Conservation (phyloP, 805 yeast species). For the Kregervanrija delftensis region DNA sequence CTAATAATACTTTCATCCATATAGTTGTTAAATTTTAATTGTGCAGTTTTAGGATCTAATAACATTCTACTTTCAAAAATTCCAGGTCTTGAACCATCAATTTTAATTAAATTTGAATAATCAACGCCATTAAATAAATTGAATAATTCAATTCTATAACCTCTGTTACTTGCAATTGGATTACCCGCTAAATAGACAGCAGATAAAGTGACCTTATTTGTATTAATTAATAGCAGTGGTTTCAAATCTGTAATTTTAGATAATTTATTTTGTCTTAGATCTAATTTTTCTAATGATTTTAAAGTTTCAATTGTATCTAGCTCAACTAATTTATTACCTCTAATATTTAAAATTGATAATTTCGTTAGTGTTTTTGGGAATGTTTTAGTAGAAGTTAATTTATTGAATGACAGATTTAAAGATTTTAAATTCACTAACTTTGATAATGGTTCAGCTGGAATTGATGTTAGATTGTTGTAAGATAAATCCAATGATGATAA, state of each 20-base stretch:
- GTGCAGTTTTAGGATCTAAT: constrained; percentile 43
- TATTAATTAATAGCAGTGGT: constrained; percentile 29
- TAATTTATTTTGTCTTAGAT: constrained; percentile 43
- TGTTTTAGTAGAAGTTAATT: constrained; percentile 26
- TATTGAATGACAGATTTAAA: constrained; percentile 46
- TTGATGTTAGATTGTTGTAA: constrained; percentile 38
- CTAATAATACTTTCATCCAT: constrained; percentile 29
- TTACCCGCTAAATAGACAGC: constrained; percentile 33
- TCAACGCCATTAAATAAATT: constrained; percentile 49
- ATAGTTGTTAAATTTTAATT: constrained; percentile 35
- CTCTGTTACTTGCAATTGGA: constrained; percentile 29
- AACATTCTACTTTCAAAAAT: constrained; percentile 52
- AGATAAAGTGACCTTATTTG: constrained; percentile 16
- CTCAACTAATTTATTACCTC: constrained; percentile 38
- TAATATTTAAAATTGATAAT: constrained; percentile 42
- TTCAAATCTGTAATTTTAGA: constrained; percentile 32
- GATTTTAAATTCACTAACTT: constrained; percentile 42
- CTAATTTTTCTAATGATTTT: constrained; percentile 40
- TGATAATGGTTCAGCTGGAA: constrained; percentile 47
- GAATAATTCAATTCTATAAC: constrained; percentile 48
- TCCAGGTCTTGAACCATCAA: constrained; percentile 58
- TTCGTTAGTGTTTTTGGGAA: constrained; percentile 35
- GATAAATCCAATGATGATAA: constrained; percentile 47
- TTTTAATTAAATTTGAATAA: constrained; percentile 39
- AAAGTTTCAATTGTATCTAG: constrained; percentile 41